Evolutionary conservation across 140 eudicot species (phyloP).

Genomic region (Ambrosia hybrid): DNA sequence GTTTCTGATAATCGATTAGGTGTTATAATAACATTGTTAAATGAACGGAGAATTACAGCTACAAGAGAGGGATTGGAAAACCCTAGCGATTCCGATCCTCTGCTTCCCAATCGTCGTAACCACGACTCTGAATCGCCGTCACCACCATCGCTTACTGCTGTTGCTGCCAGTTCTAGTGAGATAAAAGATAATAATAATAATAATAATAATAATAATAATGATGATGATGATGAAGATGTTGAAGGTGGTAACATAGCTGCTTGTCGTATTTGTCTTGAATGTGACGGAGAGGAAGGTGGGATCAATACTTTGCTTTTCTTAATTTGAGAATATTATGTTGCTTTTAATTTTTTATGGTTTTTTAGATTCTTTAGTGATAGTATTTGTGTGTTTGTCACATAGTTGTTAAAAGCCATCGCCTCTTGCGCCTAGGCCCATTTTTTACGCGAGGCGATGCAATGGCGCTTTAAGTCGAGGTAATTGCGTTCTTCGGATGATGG

Average conservation of each 20-base stretch:
- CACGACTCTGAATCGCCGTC: constrained; percentile 24
- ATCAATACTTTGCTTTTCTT: constrained; percentile 6
- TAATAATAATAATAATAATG: background rate
- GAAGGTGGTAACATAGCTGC: constrained; percentile 57
- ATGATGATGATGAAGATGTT: constrained; percentile 33
- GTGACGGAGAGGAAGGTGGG: constrained; percentile 67
- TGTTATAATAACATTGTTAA: constrained; percentile 1
- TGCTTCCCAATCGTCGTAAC: constrained; percentile 32
- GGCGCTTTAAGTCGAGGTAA: too few relatives aligned
- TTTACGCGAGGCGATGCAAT: too few relatives aligned
- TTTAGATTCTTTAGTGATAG: background rate
- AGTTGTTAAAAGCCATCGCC: too few relatives aligned
- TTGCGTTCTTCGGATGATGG: too few relatives aligned
- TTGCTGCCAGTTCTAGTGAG: constrained; percentile 24
- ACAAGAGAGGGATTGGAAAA: constrained; percentile 34
- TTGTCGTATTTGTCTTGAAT: constrained; percentile 87
- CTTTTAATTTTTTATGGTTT: background rate
- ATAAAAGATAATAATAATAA: too few relatives aligned
- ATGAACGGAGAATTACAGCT: constrained; percentile 45
- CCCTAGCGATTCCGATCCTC: constrained; percentile 52
- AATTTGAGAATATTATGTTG: background rate
- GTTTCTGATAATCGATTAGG: constrained; percentile 22
- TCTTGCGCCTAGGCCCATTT: too few relatives aligned
- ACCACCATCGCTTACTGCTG: constrained; percentile 17
- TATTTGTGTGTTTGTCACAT: background rate